These are phyloP conservation scores for Aspergillus ochraceus DNA, from an alignment of 2,329 filamentous ascomycete genomes.

Conservation along the genomic window DNA sequence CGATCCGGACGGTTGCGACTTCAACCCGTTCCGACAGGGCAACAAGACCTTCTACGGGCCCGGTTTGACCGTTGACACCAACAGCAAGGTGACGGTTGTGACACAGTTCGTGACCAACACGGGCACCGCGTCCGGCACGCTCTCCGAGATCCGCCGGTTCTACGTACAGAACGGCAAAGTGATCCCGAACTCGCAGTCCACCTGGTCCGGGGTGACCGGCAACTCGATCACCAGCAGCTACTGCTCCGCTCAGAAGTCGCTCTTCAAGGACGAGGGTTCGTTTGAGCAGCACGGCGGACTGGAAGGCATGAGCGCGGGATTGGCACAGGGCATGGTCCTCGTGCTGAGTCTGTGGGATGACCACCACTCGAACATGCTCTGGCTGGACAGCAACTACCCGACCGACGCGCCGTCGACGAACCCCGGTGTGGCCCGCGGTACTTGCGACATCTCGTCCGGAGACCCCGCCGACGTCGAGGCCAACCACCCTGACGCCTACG, in stretches of 20 bases:
- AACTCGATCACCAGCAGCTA: constrained; percentile 59
- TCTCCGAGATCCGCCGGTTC: constrained; percentile 63
- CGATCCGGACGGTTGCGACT: constrained; percentile 70
- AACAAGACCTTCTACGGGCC: constrained; percentile 64
- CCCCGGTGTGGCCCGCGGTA: constrained; percentile 56
- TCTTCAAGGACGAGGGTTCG: constrained; percentile 55
- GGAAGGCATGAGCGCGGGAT: constrained; percentile 54
- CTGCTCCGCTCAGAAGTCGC: constrained; percentile 58
- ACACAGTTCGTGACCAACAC: constrained; percentile 63
- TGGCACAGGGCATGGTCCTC: constrained; percentile 62
- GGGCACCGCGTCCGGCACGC: constrained; percentile 52
- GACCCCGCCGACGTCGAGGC: constrained; percentile 53
- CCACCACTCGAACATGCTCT: constrained; percentile 68
- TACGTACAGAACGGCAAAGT: constrained; percentile 64
- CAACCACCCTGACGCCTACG: constrained; percentile 49
- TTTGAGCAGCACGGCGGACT: constrained; percentile 60
- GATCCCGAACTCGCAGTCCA: constrained; percentile 56
- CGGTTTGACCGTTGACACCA: constrained; percentile 60
- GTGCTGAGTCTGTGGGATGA: constrained; percentile 65
- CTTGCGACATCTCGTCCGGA: constrained; percentile 55
- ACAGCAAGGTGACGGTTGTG: constrained; percentile 62
- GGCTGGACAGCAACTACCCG: constrained; percentile 70
- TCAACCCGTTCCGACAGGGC: constrained; percentile 68
- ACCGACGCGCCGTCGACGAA: constrained; percentile 41
- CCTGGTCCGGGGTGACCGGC: constrained; percentile 49